Percentiles rank a stretch among this genome's conserved stretches.
Conservation (phyloP, 768 basidiomycete genomes). For the Russula vinacea region DNA sequence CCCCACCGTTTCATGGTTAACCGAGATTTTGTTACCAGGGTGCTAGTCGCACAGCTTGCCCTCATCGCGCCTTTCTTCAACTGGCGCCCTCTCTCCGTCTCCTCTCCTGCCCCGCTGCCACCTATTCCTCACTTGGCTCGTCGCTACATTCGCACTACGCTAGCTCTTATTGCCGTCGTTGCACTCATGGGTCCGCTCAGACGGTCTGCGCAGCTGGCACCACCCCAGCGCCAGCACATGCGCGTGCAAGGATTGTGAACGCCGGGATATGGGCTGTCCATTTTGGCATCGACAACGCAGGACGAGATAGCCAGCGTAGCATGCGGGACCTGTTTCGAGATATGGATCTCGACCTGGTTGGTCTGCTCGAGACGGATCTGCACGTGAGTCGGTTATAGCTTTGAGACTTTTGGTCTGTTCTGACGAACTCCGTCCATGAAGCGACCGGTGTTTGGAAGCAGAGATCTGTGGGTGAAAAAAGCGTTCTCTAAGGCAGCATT, state of each 20-base stretch:
- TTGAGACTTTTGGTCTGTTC: background rate
- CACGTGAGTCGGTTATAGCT: slow-evolving; percentile 49
- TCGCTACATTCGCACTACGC: slow-evolving; percentile 23
- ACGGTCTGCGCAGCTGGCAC: slow-evolving; percentile 13
- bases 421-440: slow-evolving; percentile 33
- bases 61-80: slow-evolving; percentile 50
- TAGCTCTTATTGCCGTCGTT: slow-evolving; percentile 28
- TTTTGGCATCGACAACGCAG: slow-evolving; percentile 77
- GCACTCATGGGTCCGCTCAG: slow-evolving; percentile 29
- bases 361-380: slow-evolving; percentile 81
- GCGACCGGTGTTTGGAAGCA: slow-evolving; percentile 75
- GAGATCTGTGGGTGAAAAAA: slow-evolving; percentile 60
- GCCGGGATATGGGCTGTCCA: slow-evolving; percentile 92
- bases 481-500: background rate
- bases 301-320: slow-evolving; percentile 67
- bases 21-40: slow-evolving; percentile 38
- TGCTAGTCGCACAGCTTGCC: slow-evolving; percentile 52
- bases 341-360: slow-evolving; percentile 82
- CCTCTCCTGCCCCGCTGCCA: background rate
- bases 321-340: slow-evolving; percentile 65
- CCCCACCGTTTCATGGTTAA: background rate
- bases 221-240: slow-evolving; percentile 49
- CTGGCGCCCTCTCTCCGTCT: slow-evolving; percentile 35
- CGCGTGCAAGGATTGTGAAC: slow-evolving; percentile 62
- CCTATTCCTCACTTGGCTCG: slow-evolving; percentile 14